These are phyloP conservation scores for Acacia concinna DNA, from an alignment of 331 rosid genomes.

Conservation along the genomic window DNA sequence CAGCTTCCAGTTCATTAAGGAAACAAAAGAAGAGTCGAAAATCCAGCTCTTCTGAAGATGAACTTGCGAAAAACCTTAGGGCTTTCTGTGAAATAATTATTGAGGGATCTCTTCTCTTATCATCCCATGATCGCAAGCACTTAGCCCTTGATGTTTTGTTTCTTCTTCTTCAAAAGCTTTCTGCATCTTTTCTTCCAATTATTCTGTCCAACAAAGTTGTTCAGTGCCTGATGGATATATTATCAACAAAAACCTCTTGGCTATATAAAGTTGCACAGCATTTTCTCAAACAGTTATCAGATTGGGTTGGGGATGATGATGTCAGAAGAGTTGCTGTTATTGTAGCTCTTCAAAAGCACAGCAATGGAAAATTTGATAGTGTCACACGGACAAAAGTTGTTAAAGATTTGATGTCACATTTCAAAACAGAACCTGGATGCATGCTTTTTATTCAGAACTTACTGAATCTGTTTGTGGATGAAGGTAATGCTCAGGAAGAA, in stretches of 20 bases:
- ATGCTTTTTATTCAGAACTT: conserved; percentile 83
- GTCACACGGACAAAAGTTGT: conserved; percentile 68
- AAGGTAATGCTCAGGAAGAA: conserved; percentile 74
- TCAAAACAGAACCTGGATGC: conserved; percentile 82
- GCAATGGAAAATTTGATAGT: conserved; percentile 81
- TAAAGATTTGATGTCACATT: conserved; percentile 78
- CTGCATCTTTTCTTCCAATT: conserved; percentile 70
- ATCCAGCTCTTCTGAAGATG: conserved; percentile 83
- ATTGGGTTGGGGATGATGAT: conserved; percentile 81
- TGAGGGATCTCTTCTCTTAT: conserved; percentile 85
- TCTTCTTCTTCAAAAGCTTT: conserved; percentile 70
- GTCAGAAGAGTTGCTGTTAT: conserved; percentile 80
- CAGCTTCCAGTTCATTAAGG: conserved; percentile 73
- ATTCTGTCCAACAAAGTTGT: conserved; percentile 77
- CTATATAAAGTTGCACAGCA: conserved; percentile 73
- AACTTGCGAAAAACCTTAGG: conserved; percentile 58
- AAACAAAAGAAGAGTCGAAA: conserved; percentile 83
- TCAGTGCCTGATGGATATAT: conserved; percentile 83
- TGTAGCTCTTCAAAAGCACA: conserved; percentile 90
- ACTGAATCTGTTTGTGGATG: conserved; percentile 77
- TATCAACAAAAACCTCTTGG: conserved; percentile 84
- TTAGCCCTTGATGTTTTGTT: conserved; percentile 79
- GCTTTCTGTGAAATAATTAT: conserved; percentile 72
- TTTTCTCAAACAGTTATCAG: conserved; percentile 68
- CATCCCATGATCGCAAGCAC: conserved; percentile 97